A percentile compares a stretch with the other conserved stretches of the same genome.
Conservation (phyloP, 331 rosid species). For the Arachis monticola region DNA sequence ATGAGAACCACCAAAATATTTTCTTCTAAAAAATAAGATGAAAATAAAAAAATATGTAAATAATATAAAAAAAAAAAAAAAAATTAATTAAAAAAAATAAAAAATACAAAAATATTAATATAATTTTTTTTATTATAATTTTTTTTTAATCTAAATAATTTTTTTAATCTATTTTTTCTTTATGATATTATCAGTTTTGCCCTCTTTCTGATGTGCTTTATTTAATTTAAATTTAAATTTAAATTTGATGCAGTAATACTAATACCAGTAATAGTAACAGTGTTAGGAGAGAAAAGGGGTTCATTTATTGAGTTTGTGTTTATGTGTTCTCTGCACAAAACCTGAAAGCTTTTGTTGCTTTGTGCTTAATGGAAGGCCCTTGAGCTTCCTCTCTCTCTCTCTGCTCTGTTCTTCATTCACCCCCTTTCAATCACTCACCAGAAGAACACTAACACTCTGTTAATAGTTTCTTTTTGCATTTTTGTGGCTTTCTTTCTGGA, state of each 20-base stretch:
- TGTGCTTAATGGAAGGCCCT: conserved; percentile 73
- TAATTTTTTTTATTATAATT: too few species aligned
- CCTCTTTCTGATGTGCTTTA: not conserved
- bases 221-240: too few species aligned
- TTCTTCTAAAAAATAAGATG: too few species aligned
- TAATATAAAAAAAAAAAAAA: too few species aligned
- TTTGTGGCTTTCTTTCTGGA: not conserved
- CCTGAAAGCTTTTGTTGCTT: conserved; percentile 65
- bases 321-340: conserved; percentile 41
- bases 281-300: not conserved
- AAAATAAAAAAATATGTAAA: too few species aligned
- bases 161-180: too few species aligned
- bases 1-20: too few species aligned
- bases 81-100: too few species aligned
- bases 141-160: too few species aligned
- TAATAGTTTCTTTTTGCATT: conserved; percentile 8
- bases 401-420: conserved; percentile 33
- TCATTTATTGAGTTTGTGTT: conserved; percentile 47
- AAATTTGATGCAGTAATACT: not conserved
- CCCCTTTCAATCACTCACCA: not conserved
- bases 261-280: not conserved
- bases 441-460: not conserved
- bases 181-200: not conserved
- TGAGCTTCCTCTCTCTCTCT: conserved; percentile 40
- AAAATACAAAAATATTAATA: too few species aligned